Conservation (phyloP, 1,284 basidiomycete genomes). For the Jaminaea rosea region DNA sequence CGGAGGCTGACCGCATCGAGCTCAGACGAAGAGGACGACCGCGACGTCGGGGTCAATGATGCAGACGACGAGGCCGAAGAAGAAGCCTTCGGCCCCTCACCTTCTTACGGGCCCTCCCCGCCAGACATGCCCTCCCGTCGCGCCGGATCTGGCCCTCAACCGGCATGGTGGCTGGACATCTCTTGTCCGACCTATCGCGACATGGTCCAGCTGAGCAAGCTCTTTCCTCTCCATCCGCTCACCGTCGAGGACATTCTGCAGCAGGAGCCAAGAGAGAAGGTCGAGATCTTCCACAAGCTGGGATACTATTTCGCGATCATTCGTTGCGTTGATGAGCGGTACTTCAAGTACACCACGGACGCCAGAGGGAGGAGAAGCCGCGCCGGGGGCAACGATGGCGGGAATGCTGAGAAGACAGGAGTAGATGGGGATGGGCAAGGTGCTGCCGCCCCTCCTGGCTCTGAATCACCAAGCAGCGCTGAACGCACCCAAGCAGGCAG, state of each 20-base stretch:
- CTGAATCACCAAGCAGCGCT: neutral
- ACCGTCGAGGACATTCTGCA: constrained; percentile 94
- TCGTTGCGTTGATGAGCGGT: constrained; percentile 64
- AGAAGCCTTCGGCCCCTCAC: neutral
- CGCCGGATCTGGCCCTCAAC: neutral
- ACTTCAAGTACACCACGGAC: constrained; percentile 53
- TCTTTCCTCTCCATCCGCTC: constrained; percentile 80
- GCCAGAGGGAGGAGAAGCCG: neutral
- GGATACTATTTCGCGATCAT: constrained; percentile 92
- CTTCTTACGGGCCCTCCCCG: neutral
- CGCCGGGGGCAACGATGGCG: neutral
- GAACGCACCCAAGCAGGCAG: neutral
- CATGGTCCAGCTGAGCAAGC: constrained; percentile 77
- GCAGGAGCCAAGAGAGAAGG: constrained; percentile 83
- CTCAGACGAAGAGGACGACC: neutral
- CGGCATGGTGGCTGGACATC: constrained; percentile 83
- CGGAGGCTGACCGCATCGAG: no score
- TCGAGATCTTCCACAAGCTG: constrained; percentile 76
- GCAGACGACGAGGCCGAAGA: neutral
- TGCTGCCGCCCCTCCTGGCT: no score
- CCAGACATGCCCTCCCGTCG: neutral
- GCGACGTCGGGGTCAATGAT: neutral
- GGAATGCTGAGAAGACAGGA: neutral
- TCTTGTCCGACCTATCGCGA: constrained; percentile 83
- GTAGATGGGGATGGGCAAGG: neutral